Conservation (phyloP, 192 early-diverging fungal genomes). For the Coemansia sp. region DNA sequence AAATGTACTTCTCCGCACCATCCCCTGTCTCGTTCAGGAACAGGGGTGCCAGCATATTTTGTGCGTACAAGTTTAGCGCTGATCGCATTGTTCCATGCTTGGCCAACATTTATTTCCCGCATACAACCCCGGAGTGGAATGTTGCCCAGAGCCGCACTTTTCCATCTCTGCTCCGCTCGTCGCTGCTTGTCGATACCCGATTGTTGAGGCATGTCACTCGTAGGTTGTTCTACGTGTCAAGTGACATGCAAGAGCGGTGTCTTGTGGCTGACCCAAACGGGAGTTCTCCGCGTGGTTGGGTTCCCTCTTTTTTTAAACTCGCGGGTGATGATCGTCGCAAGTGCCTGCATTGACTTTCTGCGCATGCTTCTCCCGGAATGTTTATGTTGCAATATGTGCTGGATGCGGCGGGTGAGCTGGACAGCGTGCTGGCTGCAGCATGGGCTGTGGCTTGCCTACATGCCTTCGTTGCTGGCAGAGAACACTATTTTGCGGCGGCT, state of each 20-base stretch:
- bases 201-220: slow-evolving; percentile 3
- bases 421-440: background rate
- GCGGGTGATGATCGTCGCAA: background rate
- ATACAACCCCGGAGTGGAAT: too few species aligned
- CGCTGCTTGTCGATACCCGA: slow-evolving; percentile 4
- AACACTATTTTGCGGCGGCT: background rate
- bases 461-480: background rate
- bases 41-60: background rate
- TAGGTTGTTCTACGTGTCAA: background rate
- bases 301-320: background rate
- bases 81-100: slow-evolving; percentile 17
- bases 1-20: background rate
- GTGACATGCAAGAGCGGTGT: background rate
- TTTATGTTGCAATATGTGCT: background rate
- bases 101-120: too few species aligned
- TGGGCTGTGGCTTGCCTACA: slow-evolving; percentile 7
- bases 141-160: background rate
- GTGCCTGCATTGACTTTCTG: slow-evolving; percentile 12
- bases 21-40: background rate
- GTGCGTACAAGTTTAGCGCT: background rate
- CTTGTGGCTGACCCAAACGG: background rate
- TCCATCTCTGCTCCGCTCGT: background rate
- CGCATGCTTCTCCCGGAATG: background rate
- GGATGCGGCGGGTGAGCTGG: too few species aligned
- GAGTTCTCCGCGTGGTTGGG: too few species aligned